Base-by-base conservation (phyloP, 1,139 yeast species). In the Yarrowia galli region DNA sequence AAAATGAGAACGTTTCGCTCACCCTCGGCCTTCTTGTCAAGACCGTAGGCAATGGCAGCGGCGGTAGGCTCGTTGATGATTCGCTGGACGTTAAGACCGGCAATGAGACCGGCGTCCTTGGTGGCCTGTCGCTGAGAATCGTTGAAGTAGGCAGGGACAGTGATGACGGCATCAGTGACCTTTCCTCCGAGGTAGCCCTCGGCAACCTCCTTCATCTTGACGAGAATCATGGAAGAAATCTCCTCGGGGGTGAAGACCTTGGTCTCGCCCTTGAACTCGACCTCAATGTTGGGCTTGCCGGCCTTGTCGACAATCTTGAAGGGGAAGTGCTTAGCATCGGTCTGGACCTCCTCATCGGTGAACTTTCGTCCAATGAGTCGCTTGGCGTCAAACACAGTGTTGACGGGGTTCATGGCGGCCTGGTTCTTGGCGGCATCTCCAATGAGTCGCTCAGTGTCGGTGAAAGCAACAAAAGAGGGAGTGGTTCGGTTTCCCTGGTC, bases 391-490 rank as follows among this genome's bases (percentile, higher is more conserved):
- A 92, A 92, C 77, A 92, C 97, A 75, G 97, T 92, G 89, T 92
- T 92, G 80, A 83, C 85, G 81, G 97, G 97, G 91, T 92, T 92
- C 87, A 92, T 87, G 82, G 97, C 97, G 79, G 97, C 97, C 85
- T 92, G 97, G 83, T 92, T 92, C 91, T 92, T 92, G 80, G 97
- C 97, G 79, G 97, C 97, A 84, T 92, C 97, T 87, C 98, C 98
- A 79, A 92, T 91, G 81, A 92, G 88, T 87, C 98, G 91, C 87
- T 92, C 97, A 80, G 91, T 91, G 81, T 90, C 89, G 75, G 96
- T 91, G 91, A 92, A 92, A 77, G 97, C 97, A 81, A 92, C 97
- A 85, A 91, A 92, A 74, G 97, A 92, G 79, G 97, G 97, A 77
- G 97, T 92, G 80, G 92, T 95, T 86, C 97, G 89, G 91, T 92